Percentiles rank a stretch among this genome's conserved stretches.
Evolutionary conservation across 805 yeast species (phyloP).

Genomic region (Soucietia sequanensis): DNA sequence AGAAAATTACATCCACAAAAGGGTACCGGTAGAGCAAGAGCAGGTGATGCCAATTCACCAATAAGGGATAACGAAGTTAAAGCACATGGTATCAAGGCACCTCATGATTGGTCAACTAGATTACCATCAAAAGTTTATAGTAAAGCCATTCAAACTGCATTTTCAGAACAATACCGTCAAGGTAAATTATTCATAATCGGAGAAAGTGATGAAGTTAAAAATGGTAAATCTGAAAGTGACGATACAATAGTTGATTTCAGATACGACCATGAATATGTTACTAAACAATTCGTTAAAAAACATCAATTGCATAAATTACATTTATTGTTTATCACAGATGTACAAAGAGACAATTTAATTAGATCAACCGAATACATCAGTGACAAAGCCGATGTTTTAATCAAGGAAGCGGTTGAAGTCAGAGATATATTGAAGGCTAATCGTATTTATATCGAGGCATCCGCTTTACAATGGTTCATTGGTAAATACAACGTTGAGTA

Average conservation of each 20-base stretch:
- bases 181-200: constrained; percentile 77
- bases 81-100: constrained; percentile 88
- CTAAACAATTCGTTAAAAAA: constrained; percentile 47
- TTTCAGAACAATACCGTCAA: constrained; percentile 73
- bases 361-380: constrained; percentile 54
- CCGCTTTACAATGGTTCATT: constrained; percentile 64
- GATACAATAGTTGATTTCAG: constrained; percentile 33
- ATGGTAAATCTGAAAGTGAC: constrained; percentile 15
- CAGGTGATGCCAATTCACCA: constrained; percentile 95
- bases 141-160: constrained; percentile 75
- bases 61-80: constrained; percentile 84
- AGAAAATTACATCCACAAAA: constrained; percentile 84
- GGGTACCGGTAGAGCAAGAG: constrained; percentile 93
- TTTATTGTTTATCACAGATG: constrained; percentile 67
- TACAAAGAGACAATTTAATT: constrained; percentile 58
- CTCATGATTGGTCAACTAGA: constrained; percentile 80
- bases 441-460: constrained; percentile 67
- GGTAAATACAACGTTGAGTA: constrained; percentile 13
- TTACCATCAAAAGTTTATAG: constrained; percentile 73
- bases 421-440: constrained; percentile 81
- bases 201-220: constrained; percentile 29
- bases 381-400: constrained; percentile 59
- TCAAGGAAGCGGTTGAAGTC: constrained; percentile 77
- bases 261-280: constrained; percentile 42
- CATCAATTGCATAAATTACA: constrained; percentile 52